Evolutionary conservation across 2,329 filamentous ascomycete genomes (phyloP).

Genomic region (Colletotrichum salicis): DNA sequence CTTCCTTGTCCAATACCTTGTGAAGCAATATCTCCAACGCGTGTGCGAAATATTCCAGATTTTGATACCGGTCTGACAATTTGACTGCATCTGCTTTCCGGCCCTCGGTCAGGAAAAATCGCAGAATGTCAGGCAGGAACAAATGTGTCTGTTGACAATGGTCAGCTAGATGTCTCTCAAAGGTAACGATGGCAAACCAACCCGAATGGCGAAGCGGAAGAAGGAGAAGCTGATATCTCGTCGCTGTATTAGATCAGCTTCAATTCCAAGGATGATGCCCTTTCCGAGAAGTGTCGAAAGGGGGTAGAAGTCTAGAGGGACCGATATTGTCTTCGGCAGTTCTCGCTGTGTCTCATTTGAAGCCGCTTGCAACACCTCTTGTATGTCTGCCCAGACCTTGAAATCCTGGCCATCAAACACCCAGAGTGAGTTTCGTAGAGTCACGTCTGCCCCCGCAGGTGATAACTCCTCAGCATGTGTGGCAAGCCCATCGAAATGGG

Average conservation of each 20-base stretch:
- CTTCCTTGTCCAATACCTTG: constrained; percentile 93
- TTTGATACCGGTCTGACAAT: constrained; percentile 85
- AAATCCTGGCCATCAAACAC: constrained; percentile 89
- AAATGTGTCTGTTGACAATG: constrained; percentile 77
- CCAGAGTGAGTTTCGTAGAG: constrained; percentile 88
- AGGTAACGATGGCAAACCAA: constrained; percentile 86
- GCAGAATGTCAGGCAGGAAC: constrained; percentile 88
- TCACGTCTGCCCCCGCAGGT: constrained; percentile 35
- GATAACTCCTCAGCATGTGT: constrained; percentile 12
- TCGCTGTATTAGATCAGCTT: constrained; percentile 92
- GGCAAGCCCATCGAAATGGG: constrained; percentile 48
- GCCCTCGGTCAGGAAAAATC: constrained; percentile 79
- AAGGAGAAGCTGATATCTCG: constrained; percentile 92
- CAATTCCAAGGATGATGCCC: constrained; percentile 88
- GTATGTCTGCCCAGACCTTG: constrained; percentile 88
- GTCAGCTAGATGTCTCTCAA: constrained; percentile 77
- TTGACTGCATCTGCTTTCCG: constrained; percentile 84
- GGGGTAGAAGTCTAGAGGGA: constrained; percentile 95
- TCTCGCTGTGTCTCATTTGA: constrained; percentile 74
- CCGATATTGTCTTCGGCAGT: constrained; percentile 77
- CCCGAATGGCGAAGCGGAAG: constrained; percentile 87
- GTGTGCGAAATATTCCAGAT: constrained; percentile 91
- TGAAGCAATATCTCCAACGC: constrained; percentile 92
- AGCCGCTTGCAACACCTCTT: constrained; percentile 81
- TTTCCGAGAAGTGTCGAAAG: constrained; percentile 88